phyloP scores from a whole-genome alignment of 2,329 filamentous ascomycete species.

The Trichoderma semiorbis region DNA sequence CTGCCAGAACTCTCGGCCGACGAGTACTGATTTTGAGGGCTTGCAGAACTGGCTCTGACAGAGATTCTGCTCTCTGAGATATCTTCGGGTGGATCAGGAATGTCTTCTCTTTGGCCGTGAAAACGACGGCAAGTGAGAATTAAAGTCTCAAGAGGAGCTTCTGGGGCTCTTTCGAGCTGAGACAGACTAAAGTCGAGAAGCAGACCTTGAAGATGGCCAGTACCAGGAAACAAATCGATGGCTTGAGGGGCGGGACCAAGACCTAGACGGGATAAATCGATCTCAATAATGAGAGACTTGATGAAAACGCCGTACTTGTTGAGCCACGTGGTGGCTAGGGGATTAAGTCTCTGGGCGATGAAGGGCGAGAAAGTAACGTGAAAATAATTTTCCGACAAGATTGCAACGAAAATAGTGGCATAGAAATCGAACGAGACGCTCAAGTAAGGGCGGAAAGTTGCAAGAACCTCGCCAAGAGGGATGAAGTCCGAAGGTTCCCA shows the following conservation, averaged over 20 bases:
- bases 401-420: constrained; percentile 35
- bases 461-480: constrained; percentile 27
- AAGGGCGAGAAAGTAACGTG: constrained; percentile 40
- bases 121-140: constrained; percentile 36
- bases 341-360: constrained; percentile 30
- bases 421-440: constrained; percentile 35
- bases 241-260: constrained; percentile 31
- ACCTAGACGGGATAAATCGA: constrained; percentile 39
- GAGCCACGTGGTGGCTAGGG: constrained; percentile 36
- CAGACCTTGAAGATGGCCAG: constrained; percentile 26
- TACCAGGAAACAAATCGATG: constrained; percentile 23
- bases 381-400: constrained; percentile 36
- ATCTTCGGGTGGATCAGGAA: neutral
- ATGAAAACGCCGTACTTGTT: constrained; percentile 36
- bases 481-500: constrained; percentile 37
- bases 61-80: neutral
- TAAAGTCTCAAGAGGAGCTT: constrained; percentile 28
- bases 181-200: constrained; percentile 29
- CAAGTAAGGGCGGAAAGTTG: constrained; percentile 26
- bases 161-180: constrained; percentile 24
- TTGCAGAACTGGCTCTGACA: neutral
- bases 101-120: constrained; percentile 25
- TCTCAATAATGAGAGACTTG: constrained; percentile 36
- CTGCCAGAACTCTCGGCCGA: neutral
- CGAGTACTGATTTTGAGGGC: neutral